Conservation (phyloP, 2,329 filamentous ascomycete species). For the Rutstroemia sp. region DNA sequence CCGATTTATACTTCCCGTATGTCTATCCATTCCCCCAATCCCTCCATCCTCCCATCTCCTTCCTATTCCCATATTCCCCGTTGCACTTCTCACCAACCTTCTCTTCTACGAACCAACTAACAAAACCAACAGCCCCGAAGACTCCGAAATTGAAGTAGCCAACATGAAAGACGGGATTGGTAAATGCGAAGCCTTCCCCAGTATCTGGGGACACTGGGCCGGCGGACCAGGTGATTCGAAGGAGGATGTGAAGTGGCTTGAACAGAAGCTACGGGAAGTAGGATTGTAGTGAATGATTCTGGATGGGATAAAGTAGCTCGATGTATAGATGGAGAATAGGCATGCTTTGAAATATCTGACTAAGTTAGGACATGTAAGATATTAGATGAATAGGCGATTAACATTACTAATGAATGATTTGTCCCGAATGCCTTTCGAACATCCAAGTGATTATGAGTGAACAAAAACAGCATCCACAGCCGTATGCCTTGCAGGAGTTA, state of each 20-base stretch:
- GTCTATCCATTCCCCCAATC: conserved; percentile 18
- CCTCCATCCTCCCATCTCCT: neutral
- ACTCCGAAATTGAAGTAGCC: conserved; percentile 65
- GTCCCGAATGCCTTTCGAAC: too few species aligned
- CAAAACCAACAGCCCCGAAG: conserved; percentile 51
- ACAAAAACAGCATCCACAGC: too few species aligned
- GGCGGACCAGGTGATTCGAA: conserved; percentile 64
- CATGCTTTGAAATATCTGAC: too few species aligned
- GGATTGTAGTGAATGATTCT: conserved; percentile 12
- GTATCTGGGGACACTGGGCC: conserved; percentile 60
- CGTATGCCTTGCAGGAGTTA: too few species aligned
- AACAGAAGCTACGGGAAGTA: conserved; percentile 35
- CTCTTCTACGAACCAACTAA: neutral
- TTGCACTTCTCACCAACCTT: neutral
- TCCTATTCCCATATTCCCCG: neutral
- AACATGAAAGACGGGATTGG: conserved; percentile 54
- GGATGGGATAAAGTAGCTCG: too few species aligned
- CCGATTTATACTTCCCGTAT: conserved; percentile 73
- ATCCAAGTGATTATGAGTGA: too few species aligned
- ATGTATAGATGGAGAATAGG: too few species aligned
- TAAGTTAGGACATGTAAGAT: too few species aligned
- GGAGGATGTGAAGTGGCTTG: conserved; percentile 66
- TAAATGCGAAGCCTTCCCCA: conserved; percentile 46
- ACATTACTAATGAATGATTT: too few species aligned
- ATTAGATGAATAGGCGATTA: too few species aligned